Evolutionary conservation across 257 asterid species (phyloP).

Genomic region (Paulownia fortunei): DNA sequence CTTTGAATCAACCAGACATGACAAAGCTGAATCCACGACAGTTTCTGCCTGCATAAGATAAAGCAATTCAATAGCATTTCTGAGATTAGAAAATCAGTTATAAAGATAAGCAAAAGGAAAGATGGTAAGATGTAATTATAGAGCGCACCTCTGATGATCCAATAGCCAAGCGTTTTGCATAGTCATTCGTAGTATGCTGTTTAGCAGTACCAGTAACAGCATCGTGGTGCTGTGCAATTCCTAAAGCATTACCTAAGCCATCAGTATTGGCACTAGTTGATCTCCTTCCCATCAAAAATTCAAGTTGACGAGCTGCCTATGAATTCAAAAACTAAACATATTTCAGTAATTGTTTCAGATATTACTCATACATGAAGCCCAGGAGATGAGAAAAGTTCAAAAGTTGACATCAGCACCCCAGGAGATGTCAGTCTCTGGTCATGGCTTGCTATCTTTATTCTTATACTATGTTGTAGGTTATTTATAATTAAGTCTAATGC

Average conservation of each 20-base stretch:
- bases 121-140: neutral
- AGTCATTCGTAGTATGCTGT: slow-evolving; percentile 91
- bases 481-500: neutral
- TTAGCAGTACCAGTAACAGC: slow-evolving; percentile 85
- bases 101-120: neutral
- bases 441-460: neutral
- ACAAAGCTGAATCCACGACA: slow-evolving; percentile 66
- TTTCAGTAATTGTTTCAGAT: slow-evolving; percentile 2
- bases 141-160: slow-evolving; percentile 68
- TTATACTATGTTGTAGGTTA: neutral
- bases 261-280: slow-evolving; percentile 55
- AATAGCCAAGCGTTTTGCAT: slow-evolving; percentile 83
- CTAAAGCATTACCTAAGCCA: slow-evolving; percentile 75
- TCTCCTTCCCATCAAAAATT: slow-evolving; percentile 65
- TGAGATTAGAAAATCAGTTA: neutral
- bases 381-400: neutral
- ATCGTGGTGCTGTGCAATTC: slow-evolving; percentile 88
- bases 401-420: neutral
- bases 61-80: neutral
- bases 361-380: slow-evolving; percentile 2
- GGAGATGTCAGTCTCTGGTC: no score
- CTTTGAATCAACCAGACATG: slow-evolving; percentile 64
- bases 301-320: slow-evolving; percentile 92
- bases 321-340: neutral
- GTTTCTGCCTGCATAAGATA: slow-evolving; percentile 59